A percentile compares a stretch with the other conserved stretches of the same genome.
phyloP scores from a whole-genome alignment of 1,284 basidiomycete species.

The Ganoderma sp. region DNA sequence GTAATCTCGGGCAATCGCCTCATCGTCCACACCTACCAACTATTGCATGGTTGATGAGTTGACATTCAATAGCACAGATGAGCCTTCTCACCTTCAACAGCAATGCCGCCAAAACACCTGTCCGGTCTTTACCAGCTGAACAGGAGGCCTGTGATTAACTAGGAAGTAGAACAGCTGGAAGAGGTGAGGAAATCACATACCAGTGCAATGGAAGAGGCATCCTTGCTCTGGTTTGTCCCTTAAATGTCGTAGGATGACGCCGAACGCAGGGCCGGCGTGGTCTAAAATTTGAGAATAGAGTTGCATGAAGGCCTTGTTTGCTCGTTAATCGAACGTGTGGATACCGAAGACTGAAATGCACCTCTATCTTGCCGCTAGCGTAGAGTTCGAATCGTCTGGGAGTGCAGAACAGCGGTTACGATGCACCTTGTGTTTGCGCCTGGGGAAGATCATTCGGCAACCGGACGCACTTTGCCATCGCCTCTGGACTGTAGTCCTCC shows the following conservation, averaged over 20 bases:
- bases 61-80: no score
- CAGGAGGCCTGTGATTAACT: neutral
- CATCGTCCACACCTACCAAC: conserved; percentile 73
- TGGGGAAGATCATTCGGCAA: conserved; percentile 4
- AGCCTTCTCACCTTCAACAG: conserved; percentile 62
- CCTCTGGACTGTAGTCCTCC: conserved; percentile 81
- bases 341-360: conserved; percentile 35
- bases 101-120: conserved; percentile 76
- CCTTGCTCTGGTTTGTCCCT: conserved; percentile 68
- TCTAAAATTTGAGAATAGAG: conserved; percentile 81
- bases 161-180: no score
- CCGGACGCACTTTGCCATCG: conserved; percentile 76
- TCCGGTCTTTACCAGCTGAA: conserved; percentile 76
- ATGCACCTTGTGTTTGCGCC: conserved; percentile 24
- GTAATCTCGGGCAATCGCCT: conserved; percentile 73
- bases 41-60: conserved; percentile 35
- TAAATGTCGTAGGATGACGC: conserved; percentile 69
- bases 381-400: conserved; percentile 74
- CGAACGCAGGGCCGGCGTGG: conserved; percentile 68
- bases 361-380: conserved; percentile 79
- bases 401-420: conserved; percentile 23
- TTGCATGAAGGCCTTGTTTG: conserved; percentile 73
- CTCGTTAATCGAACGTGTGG: conserved; percentile 20
- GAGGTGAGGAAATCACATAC: conserved; percentile 37
- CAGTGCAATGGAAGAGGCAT: conserved; percentile 78